Conservation (phyloP, 179 eudicot species). For the Dionaea muscipula region DNA sequence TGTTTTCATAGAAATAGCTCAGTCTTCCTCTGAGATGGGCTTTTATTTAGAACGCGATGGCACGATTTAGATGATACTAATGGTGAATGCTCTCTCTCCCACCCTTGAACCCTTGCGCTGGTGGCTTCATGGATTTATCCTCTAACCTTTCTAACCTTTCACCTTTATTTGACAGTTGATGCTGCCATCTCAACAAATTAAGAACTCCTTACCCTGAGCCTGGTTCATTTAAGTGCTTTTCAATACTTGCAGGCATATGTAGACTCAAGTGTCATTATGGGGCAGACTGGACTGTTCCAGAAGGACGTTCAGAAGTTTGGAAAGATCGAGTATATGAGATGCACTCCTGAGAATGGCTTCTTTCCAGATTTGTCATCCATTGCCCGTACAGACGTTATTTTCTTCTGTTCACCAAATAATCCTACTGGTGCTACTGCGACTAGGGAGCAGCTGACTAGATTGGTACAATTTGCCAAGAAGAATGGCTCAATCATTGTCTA, state of each 20-base stretch:
- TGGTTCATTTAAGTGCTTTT: background rate
- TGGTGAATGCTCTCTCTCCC: too few relatives aligned
- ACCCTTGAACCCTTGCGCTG: too few relatives aligned
- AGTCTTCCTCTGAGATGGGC: too few relatives aligned
- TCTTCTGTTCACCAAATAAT: slow-evolving; percentile 87
- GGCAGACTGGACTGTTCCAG: slow-evolving; percentile 53
- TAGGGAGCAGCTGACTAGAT: slow-evolving; percentile 38
- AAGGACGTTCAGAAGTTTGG: slow-evolving; percentile 39
- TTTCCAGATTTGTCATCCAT: slow-evolving; percentile 51
- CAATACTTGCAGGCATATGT: slow-evolving; percentile 62
- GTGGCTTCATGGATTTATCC: too few relatives aligned
- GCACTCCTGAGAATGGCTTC: slow-evolving; percentile 49
- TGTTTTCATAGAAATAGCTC: too few relatives aligned
- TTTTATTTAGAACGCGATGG: too few relatives aligned
- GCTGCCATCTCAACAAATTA: background rate
- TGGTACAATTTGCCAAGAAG: slow-evolving; percentile 57
- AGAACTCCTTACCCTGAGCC: background rate
- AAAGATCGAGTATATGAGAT: slow-evolving; percentile 64
- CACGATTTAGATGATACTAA: too few relatives aligned
- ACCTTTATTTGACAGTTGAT: too few relatives aligned
- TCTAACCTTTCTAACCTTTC: too few relatives aligned
- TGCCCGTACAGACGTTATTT: slow-evolving; percentile 60
- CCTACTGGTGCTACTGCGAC: slow-evolving; percentile 90
- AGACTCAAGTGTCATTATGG: slow-evolving; percentile 81
- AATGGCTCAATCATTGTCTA: slow-evolving; percentile 77